Conservation (phyloP, 169 alveolate genomes). For the Perkinsus marinus region DNA sequence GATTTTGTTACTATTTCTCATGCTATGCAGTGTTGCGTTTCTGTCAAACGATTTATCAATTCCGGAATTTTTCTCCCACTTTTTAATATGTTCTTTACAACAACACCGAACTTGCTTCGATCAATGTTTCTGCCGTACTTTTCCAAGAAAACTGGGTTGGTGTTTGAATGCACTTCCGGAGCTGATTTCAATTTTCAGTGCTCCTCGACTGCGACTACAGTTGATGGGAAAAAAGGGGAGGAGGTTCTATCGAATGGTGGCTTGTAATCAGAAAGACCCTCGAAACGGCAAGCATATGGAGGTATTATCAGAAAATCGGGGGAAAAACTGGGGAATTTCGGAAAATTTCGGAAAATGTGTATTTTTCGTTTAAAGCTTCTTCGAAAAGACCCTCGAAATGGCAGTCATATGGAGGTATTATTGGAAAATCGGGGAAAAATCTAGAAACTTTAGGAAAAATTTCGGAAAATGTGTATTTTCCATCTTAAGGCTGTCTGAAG, state of each 20-base stretch:
- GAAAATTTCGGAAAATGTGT: too few species aligned
- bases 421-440: too few species aligned
- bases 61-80: too few species aligned
- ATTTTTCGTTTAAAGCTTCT: too few species aligned
- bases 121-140: slow-evolving; percentile 27
- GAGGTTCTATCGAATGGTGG: slow-evolving; percentile 56
- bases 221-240: slow-evolving; percentile 28
- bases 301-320: slow-evolving; percentile 32
- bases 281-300: slow-evolving; percentile 73
- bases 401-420: slow-evolving; percentile 68
- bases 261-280: slow-evolving; percentile 66
- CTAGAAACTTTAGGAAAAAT: too few species aligned
- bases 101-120: slow-evolving; percentile 7
- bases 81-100: background rate
- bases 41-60: background rate
- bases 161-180: background rate
- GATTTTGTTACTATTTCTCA: background rate
- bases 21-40: background rate
- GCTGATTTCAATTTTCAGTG: background rate
- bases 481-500: too few species aligned
- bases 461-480: too few species aligned
- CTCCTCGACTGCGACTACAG: background rate
- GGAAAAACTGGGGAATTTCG: too few species aligned
- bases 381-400: slow-evolving; percentile 70
- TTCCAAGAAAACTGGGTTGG: slow-evolving; percentile 9